Conservation (phyloP, 2,329 filamentous ascomycete genomes). For the Graphiopsis chlorocephala region DNA sequence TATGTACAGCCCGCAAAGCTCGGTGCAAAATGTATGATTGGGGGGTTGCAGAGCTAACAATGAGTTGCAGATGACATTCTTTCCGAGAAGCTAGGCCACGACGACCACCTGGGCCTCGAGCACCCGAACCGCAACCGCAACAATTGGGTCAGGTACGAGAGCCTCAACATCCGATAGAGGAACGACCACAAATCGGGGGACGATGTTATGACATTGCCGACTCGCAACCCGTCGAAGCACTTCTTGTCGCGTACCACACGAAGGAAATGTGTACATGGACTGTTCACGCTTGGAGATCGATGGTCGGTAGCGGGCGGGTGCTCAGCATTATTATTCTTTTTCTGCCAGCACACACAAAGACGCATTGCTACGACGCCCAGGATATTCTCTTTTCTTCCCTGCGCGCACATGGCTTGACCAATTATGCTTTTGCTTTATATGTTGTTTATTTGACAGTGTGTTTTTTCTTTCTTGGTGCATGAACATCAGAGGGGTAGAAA, state of each 20-base stretch:
- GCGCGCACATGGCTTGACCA: background rate
- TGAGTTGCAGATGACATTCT: conserved; percentile 44
- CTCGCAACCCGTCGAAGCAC: too few relatives aligned
- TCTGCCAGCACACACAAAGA: background rate
- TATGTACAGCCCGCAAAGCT: conserved; percentile 39
- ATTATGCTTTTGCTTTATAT: background rate
- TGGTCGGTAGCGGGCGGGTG: background rate
- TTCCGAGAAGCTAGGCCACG: conserved; percentile 41
- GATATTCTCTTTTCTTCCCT: too few relatives aligned
- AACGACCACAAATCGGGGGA: background rate
- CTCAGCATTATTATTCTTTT: background rate
- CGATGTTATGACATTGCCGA: background rate
- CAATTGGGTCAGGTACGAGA: conserved; percentile 60
- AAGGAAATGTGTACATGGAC: background rate
- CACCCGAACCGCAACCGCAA: conserved; percentile 61
- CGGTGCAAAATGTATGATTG: background rate
- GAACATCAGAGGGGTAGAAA: background rate
- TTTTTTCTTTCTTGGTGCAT: background rate
- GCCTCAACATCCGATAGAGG: conserved; percentile 59
- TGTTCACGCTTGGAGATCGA: background rate
- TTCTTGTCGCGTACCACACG: background rate
- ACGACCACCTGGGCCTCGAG: conserved; percentile 53
- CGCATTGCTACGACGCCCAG: background rate
- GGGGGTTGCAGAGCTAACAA: background rate
- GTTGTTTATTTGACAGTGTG: background rate